A percentile compares a stretch with the other conserved stretches of the same genome.
These are phyloP conservation scores for Boletus rubescentipes DNA, from an alignment of 768 basidiomycete species.

Conservation along the genomic window DNA sequence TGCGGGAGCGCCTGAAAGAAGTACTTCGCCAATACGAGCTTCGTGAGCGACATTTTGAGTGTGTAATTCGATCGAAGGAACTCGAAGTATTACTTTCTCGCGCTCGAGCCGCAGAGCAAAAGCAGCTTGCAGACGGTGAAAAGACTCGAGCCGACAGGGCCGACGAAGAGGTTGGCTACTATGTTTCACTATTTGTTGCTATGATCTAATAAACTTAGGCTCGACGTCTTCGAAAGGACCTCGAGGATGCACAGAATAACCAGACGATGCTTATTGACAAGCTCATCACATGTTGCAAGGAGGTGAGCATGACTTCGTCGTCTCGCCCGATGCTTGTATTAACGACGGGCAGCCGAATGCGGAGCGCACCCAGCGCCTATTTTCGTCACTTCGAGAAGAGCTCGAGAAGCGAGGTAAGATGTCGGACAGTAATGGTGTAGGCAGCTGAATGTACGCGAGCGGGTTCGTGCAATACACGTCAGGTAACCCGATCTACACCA, in stretches of 20 bases:
- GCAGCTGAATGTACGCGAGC: slow-evolving; percentile 37
- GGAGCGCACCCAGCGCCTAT: slow-evolving; percentile 78
- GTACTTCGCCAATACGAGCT: slow-evolving; percentile 86
- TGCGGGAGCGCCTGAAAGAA: slow-evolving; percentile 84
- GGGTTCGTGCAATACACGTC: slow-evolving; percentile 16
- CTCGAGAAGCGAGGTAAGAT: slow-evolving; percentile 67
- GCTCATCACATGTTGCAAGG: slow-evolving; percentile 82
- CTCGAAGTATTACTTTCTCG: slow-evolving; percentile 84
- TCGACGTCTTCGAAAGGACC: slow-evolving; percentile 67
- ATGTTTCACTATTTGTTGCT: slow-evolving; percentile 1
- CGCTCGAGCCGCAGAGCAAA: slow-evolving; percentile 85
- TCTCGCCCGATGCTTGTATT: slow-evolving; percentile 7
- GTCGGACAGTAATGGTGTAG: slow-evolving; percentile 42
- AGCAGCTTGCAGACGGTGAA: slow-evolving; percentile 77
- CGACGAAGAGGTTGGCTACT: slow-evolving; percentile 67
- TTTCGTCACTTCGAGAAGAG: slow-evolving; percentile 80
- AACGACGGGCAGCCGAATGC: slow-evolving; percentile 62
- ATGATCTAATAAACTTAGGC: slow-evolving; percentile 41
- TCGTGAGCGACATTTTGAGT: slow-evolving; percentile 90
- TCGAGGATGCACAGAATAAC: slow-evolving; percentile 77
- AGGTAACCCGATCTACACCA: slow-evolving; percentile 8
- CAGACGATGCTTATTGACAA: slow-evolving; percentile 83
- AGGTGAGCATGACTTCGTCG: slow-evolving; percentile 49
- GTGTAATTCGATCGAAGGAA: slow-evolving; percentile 89
- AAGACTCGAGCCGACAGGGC: slow-evolving; percentile 62